Percentiles rank a stretch among this genome's conserved stretches.
Evolutionary conservation across 2,329 filamentous ascomycete genomes (phyloP).

Genomic region (Cytospora paraplurivora): DNA sequence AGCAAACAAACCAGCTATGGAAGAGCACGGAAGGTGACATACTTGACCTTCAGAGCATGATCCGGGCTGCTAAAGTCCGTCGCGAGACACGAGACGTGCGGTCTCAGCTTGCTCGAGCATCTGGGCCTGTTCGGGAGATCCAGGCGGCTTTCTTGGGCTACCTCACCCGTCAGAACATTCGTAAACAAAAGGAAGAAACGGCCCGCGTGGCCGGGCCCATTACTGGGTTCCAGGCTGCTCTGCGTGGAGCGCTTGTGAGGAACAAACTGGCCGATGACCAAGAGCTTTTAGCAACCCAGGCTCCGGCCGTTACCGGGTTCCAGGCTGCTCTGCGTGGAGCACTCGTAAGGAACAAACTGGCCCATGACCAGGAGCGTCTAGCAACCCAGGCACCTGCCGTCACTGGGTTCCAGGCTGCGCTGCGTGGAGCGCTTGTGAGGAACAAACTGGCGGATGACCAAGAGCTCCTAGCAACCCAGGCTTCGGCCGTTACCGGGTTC

Average conservation of each 20-base stretch:
- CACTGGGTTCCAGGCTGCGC: slow-evolving; percentile 66
- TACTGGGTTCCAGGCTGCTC: slow-evolving; percentile 62
- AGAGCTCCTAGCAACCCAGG: slow-evolving; percentile 53
- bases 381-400: slow-evolving; percentile 53
- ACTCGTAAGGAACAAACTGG: slow-evolving; percentile 60
- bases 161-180: slow-evolving; percentile 60
- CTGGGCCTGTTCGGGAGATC: slow-evolving; percentile 65
- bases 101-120: slow-evolving; percentile 63
- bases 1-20: slow-evolving; percentile 67
- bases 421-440: slow-evolving; percentile 66
- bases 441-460: slow-evolving; percentile 57
- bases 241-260: slow-evolving; percentile 66
- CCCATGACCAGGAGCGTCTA: slow-evolving; percentile 55
- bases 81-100: slow-evolving; percentile 57
- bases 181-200: slow-evolving; percentile 59
- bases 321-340: slow-evolving; percentile 68
- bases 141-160: slow-evolving; percentile 69
- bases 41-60: slow-evolving; percentile 78
- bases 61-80: slow-evolving; percentile 68
- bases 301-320: slow-evolving; percentile 53
- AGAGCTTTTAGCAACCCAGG: slow-evolving; percentile 53
- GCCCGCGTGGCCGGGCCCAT: slow-evolving; percentile 54
- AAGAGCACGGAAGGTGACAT: slow-evolving; percentile 71
- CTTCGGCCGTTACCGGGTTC: slow-evolving; percentile 53
- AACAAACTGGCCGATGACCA: slow-evolving; percentile 57